These are phyloP conservation scores for Arctostaphylos glauca DNA, from an alignment of 148 eudicot genomes.

Conservation along the genomic window DNA sequence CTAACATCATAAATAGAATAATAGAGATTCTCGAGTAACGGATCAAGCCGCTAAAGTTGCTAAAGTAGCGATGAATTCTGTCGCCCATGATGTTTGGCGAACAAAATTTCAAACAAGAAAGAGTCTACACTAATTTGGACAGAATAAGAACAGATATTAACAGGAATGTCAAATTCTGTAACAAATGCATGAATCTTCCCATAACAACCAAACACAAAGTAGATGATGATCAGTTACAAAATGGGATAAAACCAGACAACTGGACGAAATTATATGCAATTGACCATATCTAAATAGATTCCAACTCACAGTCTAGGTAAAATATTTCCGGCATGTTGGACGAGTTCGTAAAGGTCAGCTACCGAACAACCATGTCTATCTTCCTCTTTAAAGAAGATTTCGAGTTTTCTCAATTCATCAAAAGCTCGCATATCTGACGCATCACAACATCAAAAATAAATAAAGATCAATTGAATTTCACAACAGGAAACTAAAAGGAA, in stretches of 20 bases:
- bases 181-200: not conserved
- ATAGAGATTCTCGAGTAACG: too few relatives aligned
- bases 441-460: conserved; percentile 12
- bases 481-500: conserved; percentile 3
- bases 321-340: conserved; percentile 95
- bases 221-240: not conserved
- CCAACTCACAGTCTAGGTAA: conserved; percentile 86
- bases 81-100: not conserved
- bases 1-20: too few relatives aligned
- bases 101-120: not conserved
- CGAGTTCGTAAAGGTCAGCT: conserved; percentile 82
- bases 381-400: conserved; percentile 86
- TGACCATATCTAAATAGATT: not conserved
- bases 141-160: not conserved
- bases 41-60: too few relatives aligned
- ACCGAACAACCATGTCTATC: conserved; percentile 81
- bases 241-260: not conserved
- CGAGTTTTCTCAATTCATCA: conserved; percentile 86
- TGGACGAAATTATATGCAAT: not conserved
- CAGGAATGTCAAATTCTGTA: not conserved
- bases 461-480: not conserved
- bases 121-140: not conserved
- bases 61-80: too few relatives aligned
- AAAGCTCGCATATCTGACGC: conserved; percentile 88
- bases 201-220: not conserved